Evolutionary conservation across 225 moss, liverwort and hornwort genomes (phyloP), one percentile per base, ranked within the genome.

Genomic region (Rhytidiadelphus loreus): DNA sequence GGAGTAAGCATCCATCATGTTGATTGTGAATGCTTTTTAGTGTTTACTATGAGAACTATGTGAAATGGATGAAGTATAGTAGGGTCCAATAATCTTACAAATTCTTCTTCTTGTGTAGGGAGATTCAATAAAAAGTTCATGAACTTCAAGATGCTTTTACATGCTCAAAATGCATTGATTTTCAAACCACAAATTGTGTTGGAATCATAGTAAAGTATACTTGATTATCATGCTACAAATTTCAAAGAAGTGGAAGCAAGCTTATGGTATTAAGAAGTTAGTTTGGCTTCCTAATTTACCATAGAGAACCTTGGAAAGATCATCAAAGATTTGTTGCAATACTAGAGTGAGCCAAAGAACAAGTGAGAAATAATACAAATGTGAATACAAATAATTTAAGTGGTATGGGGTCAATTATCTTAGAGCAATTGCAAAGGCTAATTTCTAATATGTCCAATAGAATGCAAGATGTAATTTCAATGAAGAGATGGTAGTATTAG

Each of bases 401-500:
- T 2, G 2, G 7, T 68, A 13, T 21, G 1, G 2, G 12, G 37
- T 37, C 37, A 35, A 65, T 2, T 35, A 37, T 66, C 6, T 37
- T 37, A 66, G 3, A 37, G 3, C 66, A 37, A 37, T 1, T 37
- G 0, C 4, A n/a, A 7, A n/a, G 13, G 2, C 23, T 23, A 22
- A 68, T 68, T 68, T 68, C 4, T 23, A 23, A 12, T n/a, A 68
- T 23, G 4, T 7, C 13, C 22, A 68, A 68, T 39, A 68, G 12
- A 68, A n/a, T 68, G 39, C 68, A 68, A 68, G 1, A 0, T 68
- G 7, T 68, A 39, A 68, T 68, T n/a, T 39, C 2, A 68, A 13
- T 2, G 2, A 23, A 13, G n/a, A 0, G 13, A 7, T n/a, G 2
- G 4, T 11, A 68, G 6, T 4, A 37, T 2, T 37, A 37, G 12